Evolutionary conservation across 2,329 filamentous ascomycete genomes (phyloP), one percentile per base, ranked within the genome.

Genomic region (Orbilia blumenaviensis): DNA sequence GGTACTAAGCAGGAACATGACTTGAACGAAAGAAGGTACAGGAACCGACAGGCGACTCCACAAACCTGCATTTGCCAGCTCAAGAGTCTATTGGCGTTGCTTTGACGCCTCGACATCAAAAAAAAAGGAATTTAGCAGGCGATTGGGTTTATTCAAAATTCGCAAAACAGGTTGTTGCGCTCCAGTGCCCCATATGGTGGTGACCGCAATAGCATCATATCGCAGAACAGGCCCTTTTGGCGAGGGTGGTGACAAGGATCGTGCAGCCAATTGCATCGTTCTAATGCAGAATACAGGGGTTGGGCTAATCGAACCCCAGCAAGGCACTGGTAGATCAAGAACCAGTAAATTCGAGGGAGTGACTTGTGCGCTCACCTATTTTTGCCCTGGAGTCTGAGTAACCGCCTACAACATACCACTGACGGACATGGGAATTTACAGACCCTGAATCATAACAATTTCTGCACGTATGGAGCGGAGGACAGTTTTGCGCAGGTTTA

Each of bases 311-410:
- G 23, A 62, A 50, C 9, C 46, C 48, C 18, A 16, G 29, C 25
- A 29, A 8, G 14, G 42, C 54, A 41, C 54, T 48, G 16, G 62
- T 25, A 38, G 54, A 67, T 62, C 69, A 16, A 66, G 63, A 50
- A 29, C 72, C 72, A 66, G 46, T 68, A 58, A 66, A 64, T 69
- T 75, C 54, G 63, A 63, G 36, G 14, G 52, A 63, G 52, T 64
- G 71, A 68, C 71, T 66, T 75, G 56, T 62, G 52, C 46, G 54
- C 56, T 68, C 63, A 76, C 58, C 64, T 69, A 56, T 76, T 69
- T 76, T 68, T 68, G 72, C 72, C 50, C 36, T 68, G 64, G 25
- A 69, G 72, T 76, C 58, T 48, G 72, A 76, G 72, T 63, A 76
- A 76, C 56, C 72, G 72, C 72, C 71, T 52, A 23, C 64, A 41